These are phyloP conservation scores for Phytophthora macrochlamydospora DNA, from an alignment of 352 stramenopile genomes.

Conservation along the genomic window DNA sequence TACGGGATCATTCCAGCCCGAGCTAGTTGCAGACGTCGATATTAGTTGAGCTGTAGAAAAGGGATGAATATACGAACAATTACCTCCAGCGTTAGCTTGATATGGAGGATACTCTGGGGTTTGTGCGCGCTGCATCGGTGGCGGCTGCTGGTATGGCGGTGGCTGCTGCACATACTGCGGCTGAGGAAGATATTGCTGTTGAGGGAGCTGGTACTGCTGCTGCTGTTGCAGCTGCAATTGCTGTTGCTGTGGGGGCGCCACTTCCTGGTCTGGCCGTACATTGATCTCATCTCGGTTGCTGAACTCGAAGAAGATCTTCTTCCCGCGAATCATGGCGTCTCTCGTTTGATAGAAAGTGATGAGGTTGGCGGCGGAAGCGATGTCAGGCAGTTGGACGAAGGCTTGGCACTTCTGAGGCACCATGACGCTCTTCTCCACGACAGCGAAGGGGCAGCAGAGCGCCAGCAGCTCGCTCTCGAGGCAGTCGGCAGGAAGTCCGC, in stretches of 20 bases:
- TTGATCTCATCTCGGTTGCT: constrained; percentile 74
- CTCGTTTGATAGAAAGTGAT: constrained; percentile 81
- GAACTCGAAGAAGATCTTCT: constrained; percentile 83
- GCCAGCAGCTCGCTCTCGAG: constrained; percentile 84
- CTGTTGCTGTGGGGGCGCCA: constrained; percentile 29
- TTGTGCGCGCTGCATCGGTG: constrained; percentile 23
- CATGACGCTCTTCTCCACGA: constrained; percentile 81
- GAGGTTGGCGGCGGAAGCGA: constrained; percentile 65
- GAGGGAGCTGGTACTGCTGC: constrained; percentile 30
- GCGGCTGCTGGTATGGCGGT: constrained; percentile 28
- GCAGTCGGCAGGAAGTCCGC: constrained; percentile 72
- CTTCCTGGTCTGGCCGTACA: constrained; percentile 33
- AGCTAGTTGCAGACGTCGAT: not conserved
- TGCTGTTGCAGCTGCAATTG: constrained; percentile 20
- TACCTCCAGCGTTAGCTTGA: constrained; percentile 22
- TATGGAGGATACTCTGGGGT: constrained; percentile 24
- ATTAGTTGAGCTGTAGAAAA: no score
- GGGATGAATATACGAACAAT: no score
- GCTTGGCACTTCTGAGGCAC: constrained; percentile 78
- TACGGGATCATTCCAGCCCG: constrained; percentile 22
- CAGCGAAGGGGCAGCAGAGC: constrained; percentile 80
- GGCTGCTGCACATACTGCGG: constrained; percentile 23
- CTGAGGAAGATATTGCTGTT: constrained; percentile 16
- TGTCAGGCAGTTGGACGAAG: constrained; percentile 81
- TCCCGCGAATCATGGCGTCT: constrained; percentile 75